Evolutionary conservation across 2,329 filamentous ascomycete genomes (phyloP).

Genomic region (Trichothecium sympodiale): DNA sequence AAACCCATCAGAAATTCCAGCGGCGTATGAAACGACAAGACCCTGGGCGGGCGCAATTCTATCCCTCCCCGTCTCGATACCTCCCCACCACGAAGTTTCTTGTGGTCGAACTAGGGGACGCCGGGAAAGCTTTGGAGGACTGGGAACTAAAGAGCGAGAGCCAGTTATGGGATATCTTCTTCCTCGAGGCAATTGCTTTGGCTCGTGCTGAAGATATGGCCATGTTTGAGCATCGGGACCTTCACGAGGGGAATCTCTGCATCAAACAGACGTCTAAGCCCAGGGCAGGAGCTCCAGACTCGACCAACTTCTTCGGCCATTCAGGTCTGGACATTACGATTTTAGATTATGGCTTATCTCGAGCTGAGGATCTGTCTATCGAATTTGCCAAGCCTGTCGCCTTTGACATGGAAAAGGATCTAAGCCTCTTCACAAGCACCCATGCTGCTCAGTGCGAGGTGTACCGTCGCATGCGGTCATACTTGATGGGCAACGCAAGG

Average conservation of each 20-base stretch:
- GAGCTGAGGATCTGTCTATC: constrained; percentile 34
- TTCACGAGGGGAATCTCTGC: constrained; percentile 56
- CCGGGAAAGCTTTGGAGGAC: constrained; percentile 48
- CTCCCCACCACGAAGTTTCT: constrained; percentile 46
- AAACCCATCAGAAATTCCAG: constrained; percentile 50
- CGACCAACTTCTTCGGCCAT: constrained; percentile 36
- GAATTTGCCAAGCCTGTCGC: constrained; percentile 31
- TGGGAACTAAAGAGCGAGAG: constrained; percentile 34
- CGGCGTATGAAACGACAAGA: constrained; percentile 42
- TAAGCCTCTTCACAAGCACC: constrained; percentile 48
- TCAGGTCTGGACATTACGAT: constrained; percentile 54
- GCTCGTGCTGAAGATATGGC: constrained; percentile 46
- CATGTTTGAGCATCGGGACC: constrained; percentile 55
- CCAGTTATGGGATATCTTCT: constrained; percentile 53
- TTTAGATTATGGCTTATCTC: constrained; percentile 53
- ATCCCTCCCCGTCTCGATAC: constrained; percentile 50
- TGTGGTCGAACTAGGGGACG: constrained; percentile 53
- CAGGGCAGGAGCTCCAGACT: constrained; percentile 16
- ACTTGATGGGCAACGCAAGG: constrained; percentile 39
- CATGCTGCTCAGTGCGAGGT: constrained; percentile 49
- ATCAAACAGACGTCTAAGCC: constrained; percentile 32
- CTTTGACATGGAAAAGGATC: constrained; percentile 49
- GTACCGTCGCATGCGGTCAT: constrained; percentile 52
- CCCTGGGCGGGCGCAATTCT: constrained; percentile 46
- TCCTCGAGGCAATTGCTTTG: constrained; percentile 48